Evolutionary conservation across 139 green algal genomes (phyloP), one percentile per base, ranked within the genome.

Genomic region (Chlamydomonas schloesseri): DNA sequence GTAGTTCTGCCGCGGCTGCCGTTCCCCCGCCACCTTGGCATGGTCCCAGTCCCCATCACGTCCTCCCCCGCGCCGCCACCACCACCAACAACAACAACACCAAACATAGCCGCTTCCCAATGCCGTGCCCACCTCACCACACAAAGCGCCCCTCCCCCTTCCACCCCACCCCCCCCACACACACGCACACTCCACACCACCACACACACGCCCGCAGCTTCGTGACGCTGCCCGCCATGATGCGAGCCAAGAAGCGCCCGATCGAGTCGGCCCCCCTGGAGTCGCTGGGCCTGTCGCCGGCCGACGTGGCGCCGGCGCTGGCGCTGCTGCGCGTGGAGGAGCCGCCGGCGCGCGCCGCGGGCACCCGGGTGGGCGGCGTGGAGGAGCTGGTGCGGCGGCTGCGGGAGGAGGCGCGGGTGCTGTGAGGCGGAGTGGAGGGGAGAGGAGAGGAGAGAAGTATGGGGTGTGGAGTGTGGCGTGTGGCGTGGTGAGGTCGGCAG

Each of bases 161-260:
- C 9, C 78, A 26, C 15, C 31, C 21, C 14, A 69, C 21, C 34
- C 9, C 21, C 53, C 2, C 57, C 33, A n/a, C n/a, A n/a, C n/a
- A n/a, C n/a, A n/a, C n/a, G n/a, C n/a, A n/a, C n/a, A n/a, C n/a
- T n/a, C n/a, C n/a, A n/a, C n/a, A n/a, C 13, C 26, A 8, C 36
- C 37, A 83, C 33, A 36, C 8, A 9, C 60, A 18, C 58, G 0
- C 3, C 57, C 58, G 17, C 83, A 95, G 93, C 36, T 99, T 99
- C 75, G 94, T 97, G 37, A 98, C 95, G 23, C 90, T 99, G 83
- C 95, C 97, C 14, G 96, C 96, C 83, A 97, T 98, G 69, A 98
- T 99, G 95, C 96, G 97, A 67, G 95, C 97, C 53, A 99, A 98
- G 91, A 98, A 98, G 91, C 97, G 97, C 84, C 75, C 89, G 0